Conservation (phyloP, 306 rosid genomes). For the Cucurbita ficifolia region DNA sequence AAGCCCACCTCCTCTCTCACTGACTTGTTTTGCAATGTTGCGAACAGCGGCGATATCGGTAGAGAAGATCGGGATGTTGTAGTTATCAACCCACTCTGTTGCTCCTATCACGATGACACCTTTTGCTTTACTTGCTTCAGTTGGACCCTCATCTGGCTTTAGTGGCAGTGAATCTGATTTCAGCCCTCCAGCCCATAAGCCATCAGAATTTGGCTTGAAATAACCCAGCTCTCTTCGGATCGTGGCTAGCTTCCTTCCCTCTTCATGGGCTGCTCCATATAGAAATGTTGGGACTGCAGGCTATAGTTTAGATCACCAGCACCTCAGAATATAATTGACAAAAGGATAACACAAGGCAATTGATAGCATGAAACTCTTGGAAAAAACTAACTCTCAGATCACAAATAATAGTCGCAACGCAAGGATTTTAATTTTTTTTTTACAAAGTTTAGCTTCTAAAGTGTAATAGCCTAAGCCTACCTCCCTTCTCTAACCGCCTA, state of each 20-base stretch:
- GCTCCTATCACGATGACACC: conserved; percentile 59
- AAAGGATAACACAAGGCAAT: background rate
- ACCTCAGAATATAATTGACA: conserved; percentile 1
- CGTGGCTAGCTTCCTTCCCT: conserved; percentile 49
- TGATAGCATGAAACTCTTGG: background rate
- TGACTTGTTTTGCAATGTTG: conserved; percentile 28
- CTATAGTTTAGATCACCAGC: conserved; percentile 12
- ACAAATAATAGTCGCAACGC: background rate
- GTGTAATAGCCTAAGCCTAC: too few species aligned
- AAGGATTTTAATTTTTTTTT: background rate
- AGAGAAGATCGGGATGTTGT: conserved; percentile 56
- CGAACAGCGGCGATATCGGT: conserved; percentile 32
- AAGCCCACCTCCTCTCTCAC: conserved; percentile 44
- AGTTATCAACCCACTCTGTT: conserved; percentile 57
- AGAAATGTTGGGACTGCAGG: conserved; percentile 65
- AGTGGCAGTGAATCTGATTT: conserved; percentile 29
- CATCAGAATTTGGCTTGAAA: conserved; percentile 60
- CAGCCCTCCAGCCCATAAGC: conserved; percentile 51
- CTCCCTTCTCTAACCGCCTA: too few species aligned
- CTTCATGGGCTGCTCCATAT: conserved; percentile 77
- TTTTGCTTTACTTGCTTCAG: conserved; percentile 28
- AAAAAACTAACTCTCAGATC: background rate
- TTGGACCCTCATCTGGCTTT: conserved; percentile 61
- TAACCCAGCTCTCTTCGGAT: conserved; percentile 69
- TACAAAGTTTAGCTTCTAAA: background rate